phyloP scores from a whole-genome alignment of 2,329 filamentous ascomycete species.

The Parasarocladium wereldwijsianum region DNA sequence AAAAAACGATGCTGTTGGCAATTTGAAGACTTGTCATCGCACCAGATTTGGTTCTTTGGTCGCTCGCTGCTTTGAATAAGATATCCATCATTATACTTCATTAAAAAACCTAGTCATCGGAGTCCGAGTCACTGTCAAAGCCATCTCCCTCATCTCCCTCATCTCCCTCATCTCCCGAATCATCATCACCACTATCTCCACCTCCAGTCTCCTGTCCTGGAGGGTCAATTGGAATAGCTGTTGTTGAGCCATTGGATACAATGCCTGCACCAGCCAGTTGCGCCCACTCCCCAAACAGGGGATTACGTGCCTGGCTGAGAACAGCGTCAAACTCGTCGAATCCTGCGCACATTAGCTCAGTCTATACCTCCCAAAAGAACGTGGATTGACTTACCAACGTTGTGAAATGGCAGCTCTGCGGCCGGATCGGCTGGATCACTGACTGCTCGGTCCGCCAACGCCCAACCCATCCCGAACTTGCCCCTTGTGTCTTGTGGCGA shows the following conservation, averaged over 20 bases:
- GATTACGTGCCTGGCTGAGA: slow-evolving; percentile 1
- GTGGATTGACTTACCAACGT: neutral
- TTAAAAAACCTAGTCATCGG: slow-evolving; percentile 1
- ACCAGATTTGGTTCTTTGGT: no score
- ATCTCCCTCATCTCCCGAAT: neutral
- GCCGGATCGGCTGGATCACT: slow-evolving; percentile 2
- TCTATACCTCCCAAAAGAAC: no score
- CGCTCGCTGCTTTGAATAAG: no score
- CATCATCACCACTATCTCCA: neutral
- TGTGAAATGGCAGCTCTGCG: slow-evolving; percentile 3
- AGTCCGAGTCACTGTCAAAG: slow-evolving; percentile 1
- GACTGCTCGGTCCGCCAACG: slow-evolving; percentile 1
- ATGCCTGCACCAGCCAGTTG: slow-evolving; percentile 3
- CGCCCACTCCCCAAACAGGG: slow-evolving; percentile 2
- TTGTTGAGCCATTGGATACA: slow-evolving; percentile 2
- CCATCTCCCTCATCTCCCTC: slow-evolving; percentile 2
- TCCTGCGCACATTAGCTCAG: no score
- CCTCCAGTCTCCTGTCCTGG: slow-evolving; percentile 2
- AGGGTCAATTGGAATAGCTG: slow-evolving; percentile 1
- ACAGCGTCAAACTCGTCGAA: slow-evolving; percentile 4
- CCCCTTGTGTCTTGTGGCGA: slow-evolving; percentile 1
- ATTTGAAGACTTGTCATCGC: no score
- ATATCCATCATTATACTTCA: neutral
- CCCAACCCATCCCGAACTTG: slow-evolving; percentile 3
- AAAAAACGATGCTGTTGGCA: no score